These are phyloP conservation scores for Ascochyta rabiei DNA, from an alignment of 2,329 filamentous ascomycete species.

Conservation along the genomic window DNA sequence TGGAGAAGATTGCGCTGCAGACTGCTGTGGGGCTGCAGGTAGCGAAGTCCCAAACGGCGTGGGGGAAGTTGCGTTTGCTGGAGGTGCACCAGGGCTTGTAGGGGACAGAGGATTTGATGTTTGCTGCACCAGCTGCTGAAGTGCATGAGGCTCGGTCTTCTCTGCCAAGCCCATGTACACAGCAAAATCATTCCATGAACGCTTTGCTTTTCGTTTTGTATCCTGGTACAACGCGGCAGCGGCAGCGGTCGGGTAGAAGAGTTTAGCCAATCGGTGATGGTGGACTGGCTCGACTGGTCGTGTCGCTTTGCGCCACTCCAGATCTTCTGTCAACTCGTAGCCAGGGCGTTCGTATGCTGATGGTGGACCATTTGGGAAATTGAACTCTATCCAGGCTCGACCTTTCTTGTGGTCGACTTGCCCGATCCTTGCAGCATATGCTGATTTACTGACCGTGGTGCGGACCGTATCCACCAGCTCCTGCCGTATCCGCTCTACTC, in stretches of 20 bases:
- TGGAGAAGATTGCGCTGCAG: slow-evolving; percentile 9
- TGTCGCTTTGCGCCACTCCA: slow-evolving; percentile 41
- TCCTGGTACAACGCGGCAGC: slow-evolving; percentile 34
- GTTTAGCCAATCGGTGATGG: slow-evolving; percentile 44
- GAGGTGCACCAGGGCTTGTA: background rate
- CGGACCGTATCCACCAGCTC: slow-evolving; percentile 49
- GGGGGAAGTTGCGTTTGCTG: slow-evolving; percentile 12
- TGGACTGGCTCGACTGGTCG: slow-evolving; percentile 39
- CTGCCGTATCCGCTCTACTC: slow-evolving; percentile 48
- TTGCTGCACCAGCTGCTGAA: slow-evolving; percentile 22
- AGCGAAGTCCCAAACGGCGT: slow-evolving; percentile 19
- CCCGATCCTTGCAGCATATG: slow-evolving; percentile 35
- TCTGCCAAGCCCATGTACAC: slow-evolving; percentile 35
- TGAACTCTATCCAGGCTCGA: slow-evolving; percentile 56
- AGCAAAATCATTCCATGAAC: slow-evolving; percentile 31
- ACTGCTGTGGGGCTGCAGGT: slow-evolving; percentile 21
- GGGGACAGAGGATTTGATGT: slow-evolving; percentile 15
- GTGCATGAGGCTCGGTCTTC: slow-evolving; percentile 18
- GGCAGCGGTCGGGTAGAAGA: slow-evolving; percentile 29
- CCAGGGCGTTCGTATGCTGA: slow-evolving; percentile 56
- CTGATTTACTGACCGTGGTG: slow-evolving; percentile 12
- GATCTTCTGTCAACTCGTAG: slow-evolving; percentile 48
- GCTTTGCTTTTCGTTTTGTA: slow-evolving; percentile 25
- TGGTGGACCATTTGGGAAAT: slow-evolving; percentile 56
- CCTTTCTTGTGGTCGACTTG: slow-evolving; percentile 49